Percentiles rank a stretch among this genome's conserved stretches.
phyloP scores from a whole-genome alignment of 2,329 filamentous ascomycete genomes.

The Fusarium stilboides region DNA sequence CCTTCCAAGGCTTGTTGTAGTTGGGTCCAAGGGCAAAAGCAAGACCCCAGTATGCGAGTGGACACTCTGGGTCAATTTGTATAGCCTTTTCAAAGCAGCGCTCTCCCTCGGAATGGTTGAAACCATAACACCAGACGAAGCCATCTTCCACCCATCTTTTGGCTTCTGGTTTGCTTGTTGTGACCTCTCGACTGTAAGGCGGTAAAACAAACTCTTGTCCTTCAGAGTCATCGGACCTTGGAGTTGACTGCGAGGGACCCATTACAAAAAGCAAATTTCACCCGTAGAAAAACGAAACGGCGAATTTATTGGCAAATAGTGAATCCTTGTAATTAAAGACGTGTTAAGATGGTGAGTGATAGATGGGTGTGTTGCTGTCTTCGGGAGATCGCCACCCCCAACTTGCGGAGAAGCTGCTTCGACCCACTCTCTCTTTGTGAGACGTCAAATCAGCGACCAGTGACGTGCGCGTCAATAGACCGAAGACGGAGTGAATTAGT shows the following conservation, averaged over 20 bases:
- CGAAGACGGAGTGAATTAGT: conserved; percentile 18
- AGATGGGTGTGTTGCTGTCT: conserved; percentile 6
- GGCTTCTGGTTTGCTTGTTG: conserved; percentile 64
- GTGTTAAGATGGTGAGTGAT: conserved; percentile 2
- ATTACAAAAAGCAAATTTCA: conserved; percentile 10
- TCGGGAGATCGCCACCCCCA: conserved; percentile 35
- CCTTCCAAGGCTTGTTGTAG: conserved; percentile 78
- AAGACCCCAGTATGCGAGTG: conserved; percentile 77
- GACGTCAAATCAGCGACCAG: conserved; percentile 42
- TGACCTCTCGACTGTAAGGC: conserved; percentile 62
- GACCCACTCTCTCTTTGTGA: conserved; percentile 38
- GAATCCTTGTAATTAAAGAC: background rate
- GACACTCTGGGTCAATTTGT: conserved; percentile 65
- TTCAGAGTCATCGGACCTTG: conserved; percentile 15
- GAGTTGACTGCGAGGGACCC: conserved; percentile 27
- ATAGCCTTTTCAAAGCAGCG: conserved; percentile 73
- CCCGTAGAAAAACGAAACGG: background rate
- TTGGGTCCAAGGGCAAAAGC: conserved; percentile 80
- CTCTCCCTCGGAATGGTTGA: conserved; percentile 78
- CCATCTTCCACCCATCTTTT: conserved; percentile 78
- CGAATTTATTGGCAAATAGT: background rate
- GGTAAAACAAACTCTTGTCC: conserved; percentile 44
- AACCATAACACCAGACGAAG: conserved; percentile 77
- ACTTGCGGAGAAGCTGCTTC: conserved; percentile 38
- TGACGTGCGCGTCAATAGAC: conserved; percentile 35